Evolutionary conservation across 1,284 basidiomycete genomes (phyloP).

Genomic region (Ceratorhiza oryzae-sativae): DNA sequence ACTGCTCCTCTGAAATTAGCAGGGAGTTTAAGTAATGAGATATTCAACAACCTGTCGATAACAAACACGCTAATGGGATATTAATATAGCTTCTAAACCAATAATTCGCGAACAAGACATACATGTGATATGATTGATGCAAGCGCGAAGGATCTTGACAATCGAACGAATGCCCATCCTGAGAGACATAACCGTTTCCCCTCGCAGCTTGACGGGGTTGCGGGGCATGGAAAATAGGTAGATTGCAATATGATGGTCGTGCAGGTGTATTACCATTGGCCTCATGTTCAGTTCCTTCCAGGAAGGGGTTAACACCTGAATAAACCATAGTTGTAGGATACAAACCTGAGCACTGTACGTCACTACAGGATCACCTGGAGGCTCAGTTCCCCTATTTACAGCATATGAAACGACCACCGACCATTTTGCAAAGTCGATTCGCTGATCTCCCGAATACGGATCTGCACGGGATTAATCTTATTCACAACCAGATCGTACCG

Average conservation of each 20-base stretch:
- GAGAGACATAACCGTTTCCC: slow-evolving; percentile 59
- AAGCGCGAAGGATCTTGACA: slow-evolving; percentile 64
- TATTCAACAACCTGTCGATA: slow-evolving; percentile 56
- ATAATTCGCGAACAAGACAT: slow-evolving; percentile 56
- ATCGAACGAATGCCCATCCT: slow-evolving; percentile 61
- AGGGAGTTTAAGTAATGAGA: not conserved
- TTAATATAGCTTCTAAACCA: no score
- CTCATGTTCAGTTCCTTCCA: slow-evolving; percentile 47
- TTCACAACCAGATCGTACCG: not conserved
- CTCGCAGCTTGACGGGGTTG: slow-evolving; percentile 44
- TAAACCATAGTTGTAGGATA: not conserved
- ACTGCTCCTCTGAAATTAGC: slow-evolving; percentile 51
- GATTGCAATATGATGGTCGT: slow-evolving; percentile 61
- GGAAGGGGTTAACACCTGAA: no score
- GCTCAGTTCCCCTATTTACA: not conserved
- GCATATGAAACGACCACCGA: slow-evolving; percentile 46
- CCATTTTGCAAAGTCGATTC: slow-evolving; percentile 63
- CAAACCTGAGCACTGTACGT: not conserved
- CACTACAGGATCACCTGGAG: not conserved
- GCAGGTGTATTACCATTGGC: slow-evolving; percentile 52
- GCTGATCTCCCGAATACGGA: slow-evolving; percentile 64
- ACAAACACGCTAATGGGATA: slow-evolving; percentile 58
- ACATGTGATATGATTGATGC: slow-evolving; percentile 64
- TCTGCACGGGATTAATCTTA: slow-evolving; percentile 50
- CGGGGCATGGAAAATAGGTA: slow-evolving; percentile 62